Evolutionary conservation across 208 protist genomes (phyloP).

Genomic region (Leishmania lainsoni): DNA sequence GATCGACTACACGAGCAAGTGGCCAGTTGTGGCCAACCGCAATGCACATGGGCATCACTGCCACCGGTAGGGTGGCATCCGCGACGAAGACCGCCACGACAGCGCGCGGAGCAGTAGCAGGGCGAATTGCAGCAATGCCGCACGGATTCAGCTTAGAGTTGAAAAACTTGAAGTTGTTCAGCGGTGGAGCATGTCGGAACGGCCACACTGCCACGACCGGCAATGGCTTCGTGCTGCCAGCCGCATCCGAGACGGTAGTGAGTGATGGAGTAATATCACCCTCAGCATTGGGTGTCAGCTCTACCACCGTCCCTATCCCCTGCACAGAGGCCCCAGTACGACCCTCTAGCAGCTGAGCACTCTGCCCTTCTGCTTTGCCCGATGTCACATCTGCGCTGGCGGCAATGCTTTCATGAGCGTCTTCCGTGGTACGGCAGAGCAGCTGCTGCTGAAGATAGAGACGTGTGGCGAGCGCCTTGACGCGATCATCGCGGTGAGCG

Average conservation of each 20-base stretch:
- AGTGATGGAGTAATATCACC: background rate
- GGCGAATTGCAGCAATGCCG: conserved; percentile 23
- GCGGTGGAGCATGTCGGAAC: conserved; percentile 51
- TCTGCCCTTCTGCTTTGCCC: background rate
- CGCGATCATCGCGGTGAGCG: conserved; percentile 15
- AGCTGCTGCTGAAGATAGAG: conserved; percentile 31
- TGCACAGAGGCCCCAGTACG: background rate
- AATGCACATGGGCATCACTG: conserved; percentile 40
- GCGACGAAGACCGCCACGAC: conserved; percentile 36
- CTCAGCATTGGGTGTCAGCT: background rate
- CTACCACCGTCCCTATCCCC: background rate
- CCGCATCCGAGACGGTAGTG: background rate
- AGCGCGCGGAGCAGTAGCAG: conserved; percentile 15
- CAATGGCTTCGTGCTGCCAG: background rate
- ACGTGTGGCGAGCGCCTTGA: conserved; percentile 26
- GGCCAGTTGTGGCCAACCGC: conserved; percentile 54
- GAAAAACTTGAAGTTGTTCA: conserved; percentile 48
- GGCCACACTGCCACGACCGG: conserved; percentile 46
- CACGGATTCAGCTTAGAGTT: conserved; percentile 48
- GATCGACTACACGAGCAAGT: conserved; percentile 40
- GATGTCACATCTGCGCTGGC: background rate
- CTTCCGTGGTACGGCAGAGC: background rate
- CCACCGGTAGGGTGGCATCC: conserved; percentile 20
- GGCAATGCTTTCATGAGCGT: background rate
- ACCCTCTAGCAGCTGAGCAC: background rate